These are phyloP conservation scores for Strobilomyces echinocephalus DNA, from an alignment of 768 basidiomycete genomes.

Conservation along the genomic window DNA sequence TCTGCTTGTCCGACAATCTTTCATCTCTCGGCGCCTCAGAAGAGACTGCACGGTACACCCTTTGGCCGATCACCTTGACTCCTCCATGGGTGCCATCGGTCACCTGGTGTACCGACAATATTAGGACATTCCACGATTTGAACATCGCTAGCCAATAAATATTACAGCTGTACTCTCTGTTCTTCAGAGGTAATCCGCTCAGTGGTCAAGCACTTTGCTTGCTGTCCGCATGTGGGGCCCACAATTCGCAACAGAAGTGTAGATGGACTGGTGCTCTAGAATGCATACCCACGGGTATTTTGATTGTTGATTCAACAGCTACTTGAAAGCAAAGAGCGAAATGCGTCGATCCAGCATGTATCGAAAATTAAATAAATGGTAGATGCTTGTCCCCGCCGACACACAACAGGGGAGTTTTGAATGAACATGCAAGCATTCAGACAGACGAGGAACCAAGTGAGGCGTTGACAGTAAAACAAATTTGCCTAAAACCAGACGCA, in stretches of 20 bases:
- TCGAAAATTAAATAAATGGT: neutral
- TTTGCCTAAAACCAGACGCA: neutral
- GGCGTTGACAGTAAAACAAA: neutral
- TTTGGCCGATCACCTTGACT: slow-evolving; percentile 56
- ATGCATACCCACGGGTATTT: no score
- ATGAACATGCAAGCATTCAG: neutral
- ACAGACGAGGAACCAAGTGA: neutral
- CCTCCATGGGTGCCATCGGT: slow-evolving; percentile 46
- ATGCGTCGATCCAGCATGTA: no score
- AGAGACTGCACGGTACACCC: slow-evolving; percentile 40
- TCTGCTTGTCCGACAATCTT: slow-evolving; percentile 36
- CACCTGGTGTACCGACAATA: slow-evolving; percentile 60
- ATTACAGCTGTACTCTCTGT: no score
- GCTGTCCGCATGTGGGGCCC: no score
- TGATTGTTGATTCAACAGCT: no score
- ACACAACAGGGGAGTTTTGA: neutral
- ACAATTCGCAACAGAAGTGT: no score
- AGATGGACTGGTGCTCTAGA: no score
- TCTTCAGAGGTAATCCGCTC: no score
- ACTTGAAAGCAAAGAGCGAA: no score
- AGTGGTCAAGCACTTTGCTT: no score
- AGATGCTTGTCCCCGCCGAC: neutral
- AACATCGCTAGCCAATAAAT: no score
- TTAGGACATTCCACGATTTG: neutral
- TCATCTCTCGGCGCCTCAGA: slow-evolving; percentile 58